phyloP scores from a whole-genome alignment of 805 yeast species.

The Osmozyma mogii region DNA sequence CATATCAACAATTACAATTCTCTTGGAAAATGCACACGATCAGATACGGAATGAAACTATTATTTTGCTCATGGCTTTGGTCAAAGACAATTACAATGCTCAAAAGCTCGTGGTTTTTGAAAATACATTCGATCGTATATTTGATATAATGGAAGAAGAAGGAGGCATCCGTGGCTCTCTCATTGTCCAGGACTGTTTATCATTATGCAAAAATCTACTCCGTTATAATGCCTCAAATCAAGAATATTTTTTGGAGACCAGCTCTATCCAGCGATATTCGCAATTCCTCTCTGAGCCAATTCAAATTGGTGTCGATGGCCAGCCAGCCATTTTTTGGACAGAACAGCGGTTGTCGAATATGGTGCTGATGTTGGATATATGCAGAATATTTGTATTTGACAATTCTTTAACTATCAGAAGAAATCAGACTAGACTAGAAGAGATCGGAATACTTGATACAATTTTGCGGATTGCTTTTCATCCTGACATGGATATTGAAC shows the following conservation, averaged over 20 bases:
- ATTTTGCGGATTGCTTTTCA: slow-evolving; percentile 68
- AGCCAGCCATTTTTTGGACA: slow-evolving; percentile 57
- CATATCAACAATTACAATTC: slow-evolving; percentile 62
- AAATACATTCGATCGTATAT: slow-evolving; percentile 77
- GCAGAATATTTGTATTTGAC: slow-evolving; percentile 60
- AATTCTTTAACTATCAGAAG: slow-evolving; percentile 56
- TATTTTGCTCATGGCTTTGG: slow-evolving; percentile 73
- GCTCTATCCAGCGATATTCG: slow-evolving; percentile 61
- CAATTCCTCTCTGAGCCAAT: slow-evolving; percentile 56
- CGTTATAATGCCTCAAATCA: slow-evolving; percentile 87
- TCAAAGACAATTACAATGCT: slow-evolving; percentile 71
- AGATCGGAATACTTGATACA: slow-evolving; percentile 56
- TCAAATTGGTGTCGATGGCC: slow-evolving; percentile 4
- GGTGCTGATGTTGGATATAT: slow-evolving; percentile 60
- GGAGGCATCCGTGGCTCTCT: slow-evolving; percentile 86
- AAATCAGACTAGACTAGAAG: slow-evolving; percentile 55
- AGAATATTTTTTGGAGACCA: slow-evolving; percentile 78
- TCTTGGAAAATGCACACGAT: slow-evolving; percentile 45
- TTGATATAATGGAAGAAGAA: slow-evolving; percentile 73
- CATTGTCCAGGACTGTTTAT: slow-evolving; percentile 84
- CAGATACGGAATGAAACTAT: slow-evolving; percentile 87
- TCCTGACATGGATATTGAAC: slow-evolving; percentile 50
- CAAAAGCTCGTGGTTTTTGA: slow-evolving; percentile 94
- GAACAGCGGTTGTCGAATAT: slow-evolving; percentile 67
- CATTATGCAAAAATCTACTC: slow-evolving; percentile 63